These are phyloP conservation scores for Senecio squalidus DNA, from an alignment of 140 eudicot species.

Conservation along the genomic window DNA sequence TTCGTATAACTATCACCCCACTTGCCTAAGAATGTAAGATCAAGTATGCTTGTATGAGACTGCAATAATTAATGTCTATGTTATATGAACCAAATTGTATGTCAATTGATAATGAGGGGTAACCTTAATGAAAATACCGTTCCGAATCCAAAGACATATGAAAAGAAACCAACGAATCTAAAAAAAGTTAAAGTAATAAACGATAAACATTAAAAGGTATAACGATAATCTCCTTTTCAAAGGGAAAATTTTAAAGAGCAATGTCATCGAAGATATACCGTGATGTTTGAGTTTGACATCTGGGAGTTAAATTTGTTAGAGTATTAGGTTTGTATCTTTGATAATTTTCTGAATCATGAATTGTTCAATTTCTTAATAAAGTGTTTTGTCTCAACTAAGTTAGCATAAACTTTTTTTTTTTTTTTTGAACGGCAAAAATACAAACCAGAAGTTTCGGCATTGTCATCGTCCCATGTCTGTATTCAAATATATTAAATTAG, in stretches of 20 bases:
- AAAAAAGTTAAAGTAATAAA: background rate
- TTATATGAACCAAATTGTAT: slow-evolving; percentile 2
- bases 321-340: no score
- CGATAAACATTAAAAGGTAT: background rate
- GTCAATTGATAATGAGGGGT: background rate
- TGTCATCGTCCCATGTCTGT: no score
- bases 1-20: slow-evolving; percentile 31
- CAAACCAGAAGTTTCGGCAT: no score
- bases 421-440: no score
- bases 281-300: slow-evolving; percentile 7
- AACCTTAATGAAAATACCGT: slow-evolving; percentile 9
- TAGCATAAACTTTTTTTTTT: no score
- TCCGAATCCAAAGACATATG: background rate
- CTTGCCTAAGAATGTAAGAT: slow-evolving; percentile 15
- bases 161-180: slow-evolving; percentile 12
- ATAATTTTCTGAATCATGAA: no score
- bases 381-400: no score
- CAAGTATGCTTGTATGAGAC: slow-evolving; percentile 25
- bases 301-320: background rate
- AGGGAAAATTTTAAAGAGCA: background rate
- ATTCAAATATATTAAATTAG: no score
- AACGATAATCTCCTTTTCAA: background rate
- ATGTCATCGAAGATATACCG: background rate
- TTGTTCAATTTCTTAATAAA: no score
- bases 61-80: slow-evolving; percentile 12